A percentile compares a stretch with the other conserved stretches of the same genome.
Evolutionary conservation across 1,284 basidiomycete species (phyloP).

Genomic region (Cryptococcus maquisensis): DNA sequence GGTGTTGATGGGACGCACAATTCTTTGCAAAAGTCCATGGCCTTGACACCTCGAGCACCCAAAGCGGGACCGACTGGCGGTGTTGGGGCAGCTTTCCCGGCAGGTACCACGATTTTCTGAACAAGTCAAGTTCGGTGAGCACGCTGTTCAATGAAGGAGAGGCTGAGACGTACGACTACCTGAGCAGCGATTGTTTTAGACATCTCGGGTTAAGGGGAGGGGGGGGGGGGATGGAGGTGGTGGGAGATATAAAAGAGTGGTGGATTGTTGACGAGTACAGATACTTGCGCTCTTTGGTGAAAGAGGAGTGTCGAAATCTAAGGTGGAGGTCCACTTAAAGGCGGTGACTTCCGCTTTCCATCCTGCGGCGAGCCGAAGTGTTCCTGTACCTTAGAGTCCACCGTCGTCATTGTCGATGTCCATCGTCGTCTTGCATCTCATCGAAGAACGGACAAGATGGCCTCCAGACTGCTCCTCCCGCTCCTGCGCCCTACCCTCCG

Average conservation of each 20-base stretch:
- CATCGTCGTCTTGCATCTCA: neutral
- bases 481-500: slow-evolving; percentile 15
- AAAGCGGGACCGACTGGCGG: slow-evolving; percentile 96
- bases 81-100: slow-evolving; percentile 92
- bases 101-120: slow-evolving; percentile 81
- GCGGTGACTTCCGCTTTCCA: neutral
- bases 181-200: slow-evolving; percentile 10
- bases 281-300: neutral
- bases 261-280: neutral
- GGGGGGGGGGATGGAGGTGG: neutral
- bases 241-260: neutral
- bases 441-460: slow-evolving; percentile 1
- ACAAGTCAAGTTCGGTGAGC: neutral
- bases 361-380: neutral
- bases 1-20: slow-evolving; percentile 48
- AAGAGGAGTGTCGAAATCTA: neutral
- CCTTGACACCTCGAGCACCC: slow-evolving; percentile 96
- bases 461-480: slow-evolving; percentile 9
- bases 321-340: neutral
- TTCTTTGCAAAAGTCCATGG: slow-evolving; percentile 99
- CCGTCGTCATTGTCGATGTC: neutral
- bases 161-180: slow-evolving; percentile 11
- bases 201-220: slow-evolving; percentile 1
- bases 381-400: no score
- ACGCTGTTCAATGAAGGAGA: neutral